Base-by-base conservation (phyloP, 2,329 filamentous ascomycete genomes). In the Lecanicillium sp. region DNA sequence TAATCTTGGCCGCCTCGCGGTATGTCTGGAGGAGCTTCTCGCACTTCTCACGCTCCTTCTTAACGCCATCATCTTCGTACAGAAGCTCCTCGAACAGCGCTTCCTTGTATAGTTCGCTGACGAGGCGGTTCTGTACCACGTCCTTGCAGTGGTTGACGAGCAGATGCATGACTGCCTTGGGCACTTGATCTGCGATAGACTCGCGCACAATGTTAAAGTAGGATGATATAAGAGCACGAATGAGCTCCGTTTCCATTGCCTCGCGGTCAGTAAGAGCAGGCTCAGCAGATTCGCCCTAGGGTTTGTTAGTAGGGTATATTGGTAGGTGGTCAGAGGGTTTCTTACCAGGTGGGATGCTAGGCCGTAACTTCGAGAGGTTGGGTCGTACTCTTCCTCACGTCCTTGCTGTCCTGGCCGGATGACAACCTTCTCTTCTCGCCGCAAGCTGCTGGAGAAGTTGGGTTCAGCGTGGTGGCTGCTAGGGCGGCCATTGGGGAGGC, bases 121-220 rank as follows among this genome's bases (percentile, higher is more conserved):
- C 92, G 6, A 98, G 78, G 33, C 92, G 78, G 63, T 98, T 98
- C 63, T 98, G 92, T 22, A 98, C 89, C 11, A 90, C 90, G 50
- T 98, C 92, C 62, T 96, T 95, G 66, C 86, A 94, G 68, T 95
- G 86, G 64, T 98, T 98, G 57, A 98, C 92, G 25, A 98, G 76
- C 33, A 98, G 77, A 60, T 98, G 92, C 92, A 98, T 98, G 51
- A 98, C 84, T 5, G 92, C 92, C 67, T 98, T 98, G 49, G 92
- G 92, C 9, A 98, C 92, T 65, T 96, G 90, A 58, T 98, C 92
- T 32, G 90, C 90, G 52, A 95, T 95, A n/a, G 87, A 90, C 64
- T 98, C 92, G 46, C 92, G 85, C 33, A 98, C 92, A 54, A 98
- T 98, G 61, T 95, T 94, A 71, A 98, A 98, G 70, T 98, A 98